A percentile compares a stretch with the other conserved stretches of the same genome.
Evolutionary conservation across 441 rosid species (phyloP).

Genomic region (Populus tomentosa): DNA sequence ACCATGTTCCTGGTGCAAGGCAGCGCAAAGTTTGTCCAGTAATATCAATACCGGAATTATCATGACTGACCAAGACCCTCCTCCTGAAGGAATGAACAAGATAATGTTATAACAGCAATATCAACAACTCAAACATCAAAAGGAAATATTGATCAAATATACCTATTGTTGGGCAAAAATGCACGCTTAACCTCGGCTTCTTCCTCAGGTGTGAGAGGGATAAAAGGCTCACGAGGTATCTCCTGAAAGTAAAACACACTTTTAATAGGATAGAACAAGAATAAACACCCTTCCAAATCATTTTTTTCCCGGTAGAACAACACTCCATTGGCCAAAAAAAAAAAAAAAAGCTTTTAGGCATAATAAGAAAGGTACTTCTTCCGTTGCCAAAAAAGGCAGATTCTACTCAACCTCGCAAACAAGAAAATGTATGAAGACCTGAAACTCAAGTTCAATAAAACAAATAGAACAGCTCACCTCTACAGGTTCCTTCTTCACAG

Average conservation of each 20-base stretch:
- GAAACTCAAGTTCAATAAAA: not conserved
- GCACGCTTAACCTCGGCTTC: slow-evolving; percentile 45
- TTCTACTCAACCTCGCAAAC: not conserved
- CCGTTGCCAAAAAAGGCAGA: not conserved
- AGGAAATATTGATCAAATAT: slow-evolving; percentile 16
- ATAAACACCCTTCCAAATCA: not conserved
- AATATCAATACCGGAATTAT: slow-evolving; percentile 63
- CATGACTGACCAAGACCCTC: slow-evolving; percentile 47
- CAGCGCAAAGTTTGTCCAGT: slow-evolving; percentile 63
- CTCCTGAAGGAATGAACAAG: slow-evolving; percentile 35
- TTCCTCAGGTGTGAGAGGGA: slow-evolving; percentile 62
- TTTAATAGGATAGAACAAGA: slow-evolving; percentile 6
- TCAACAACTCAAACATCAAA: slow-evolving; percentile 4
- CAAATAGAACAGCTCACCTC: slow-evolving; percentile 30
- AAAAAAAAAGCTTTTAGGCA: not conserved
- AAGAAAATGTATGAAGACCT: not conserved
- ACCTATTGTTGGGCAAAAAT: slow-evolving; percentile 53
- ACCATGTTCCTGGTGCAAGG: slow-evolving; percentile 76
- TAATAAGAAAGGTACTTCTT: not conserved
- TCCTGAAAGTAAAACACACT: slow-evolving; percentile 33
- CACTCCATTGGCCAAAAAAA: not conserved
- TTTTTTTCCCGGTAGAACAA: not conserved
- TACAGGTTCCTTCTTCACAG: slow-evolving; percentile 35
- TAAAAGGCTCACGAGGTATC: slow-evolving; percentile 53
- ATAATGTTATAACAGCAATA: slow-evolving; percentile 8